phyloP scores from a whole-genome alignment of 352 stramenopile species.

The Phytophthora vignae region DNA sequence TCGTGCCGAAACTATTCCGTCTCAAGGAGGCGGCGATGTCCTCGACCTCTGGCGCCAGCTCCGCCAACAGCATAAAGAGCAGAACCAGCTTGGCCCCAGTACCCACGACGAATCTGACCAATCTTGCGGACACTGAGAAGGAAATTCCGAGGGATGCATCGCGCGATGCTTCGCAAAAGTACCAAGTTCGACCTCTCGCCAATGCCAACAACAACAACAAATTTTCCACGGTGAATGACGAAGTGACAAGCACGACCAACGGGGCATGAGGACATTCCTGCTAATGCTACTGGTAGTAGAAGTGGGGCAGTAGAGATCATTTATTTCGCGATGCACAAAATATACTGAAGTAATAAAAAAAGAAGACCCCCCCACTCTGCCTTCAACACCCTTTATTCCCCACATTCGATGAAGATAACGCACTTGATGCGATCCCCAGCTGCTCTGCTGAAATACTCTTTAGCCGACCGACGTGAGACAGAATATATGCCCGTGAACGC shows the following conservation, averaged over 20 bases:
- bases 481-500: no score
- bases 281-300: background rate
- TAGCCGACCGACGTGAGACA: no score
- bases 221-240: background rate
- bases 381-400: no score
- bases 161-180: background rate
- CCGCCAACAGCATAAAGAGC: background rate
- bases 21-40: constrained; percentile 30
- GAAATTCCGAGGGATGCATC: background rate
- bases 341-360: no score
- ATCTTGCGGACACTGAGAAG: background rate
- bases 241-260: background rate
- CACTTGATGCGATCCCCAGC: no score
- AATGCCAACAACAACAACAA: background rate
- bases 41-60: background rate
- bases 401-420: no score
- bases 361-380: no score
- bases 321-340: no score
- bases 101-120: background rate
- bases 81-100: background rate
- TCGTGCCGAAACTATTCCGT: constrained; percentile 50
- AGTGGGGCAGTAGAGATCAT: background rate
- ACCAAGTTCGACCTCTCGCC: background rate
- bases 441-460: no score
- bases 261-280: background rate